Base-by-base conservation (phyloP, 1,284 basidiomycete genomes). In the Ustilago trichophora region DNA sequence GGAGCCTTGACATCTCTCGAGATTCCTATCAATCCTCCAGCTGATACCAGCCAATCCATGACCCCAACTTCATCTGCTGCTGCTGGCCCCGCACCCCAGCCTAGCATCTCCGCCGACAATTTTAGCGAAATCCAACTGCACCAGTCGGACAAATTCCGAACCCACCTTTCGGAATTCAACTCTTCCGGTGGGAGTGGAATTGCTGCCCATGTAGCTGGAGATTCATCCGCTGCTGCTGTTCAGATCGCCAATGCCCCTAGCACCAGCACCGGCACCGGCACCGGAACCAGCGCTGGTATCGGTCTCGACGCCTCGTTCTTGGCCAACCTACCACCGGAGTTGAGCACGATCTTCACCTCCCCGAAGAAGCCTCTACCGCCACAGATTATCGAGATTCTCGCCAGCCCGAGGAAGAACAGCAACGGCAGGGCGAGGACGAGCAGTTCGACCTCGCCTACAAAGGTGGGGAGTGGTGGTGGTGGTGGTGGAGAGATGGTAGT, bases 41-140 rank as follows among this genome's bases (percentile, higher is more conserved):
- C 15, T 21, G 24, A 3, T 16, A 15, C 33, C 29, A 26, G 15
- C 31, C 40, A n/a, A 12, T 34, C 33, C 38, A 49, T 53, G 44
- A 54, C 56, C 25, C 40, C 58, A 29, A 29, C 8, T 3, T 57
- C 42, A 8, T 53, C 56, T 2, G 11, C 47, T 3, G 26, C 47
- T 9, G 42, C 33, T 3, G 37, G 43, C 11, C 15, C 27, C 10
- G 22, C 25, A 3, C 16, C 15, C 0, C 24, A 13, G 12, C 38
- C 44, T 8, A 47, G 35, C 38, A 58, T 75, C 36, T 67, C 59
- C 15, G 59, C 69, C 7, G 74, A 76, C 34, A 63, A 56, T 13
- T 73, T 77, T 27, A 69, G 56, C 33, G 51, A 63, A n/a, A 70
- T 79, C 60, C 66, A 73, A 46, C 48, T 79, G 46, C 71, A 77